Evolutionary conservation across 75 land plant species (phyloP).

Genomic region (Cunninghamia lanceolata): DNA sequence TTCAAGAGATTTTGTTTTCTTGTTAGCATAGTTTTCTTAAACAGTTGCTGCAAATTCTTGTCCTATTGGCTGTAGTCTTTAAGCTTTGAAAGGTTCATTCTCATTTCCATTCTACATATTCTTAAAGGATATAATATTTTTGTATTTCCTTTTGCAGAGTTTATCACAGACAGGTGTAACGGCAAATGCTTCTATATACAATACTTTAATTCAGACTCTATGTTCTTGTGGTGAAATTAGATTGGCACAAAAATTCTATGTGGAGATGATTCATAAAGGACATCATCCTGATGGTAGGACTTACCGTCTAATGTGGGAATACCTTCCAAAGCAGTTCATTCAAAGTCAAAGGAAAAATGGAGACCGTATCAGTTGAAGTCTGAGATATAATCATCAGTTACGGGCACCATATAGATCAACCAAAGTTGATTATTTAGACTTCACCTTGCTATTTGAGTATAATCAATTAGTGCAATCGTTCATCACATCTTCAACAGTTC

Average conservation of each 20-base stretch:
- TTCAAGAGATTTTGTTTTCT: background rate
- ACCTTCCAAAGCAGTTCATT: background rate
- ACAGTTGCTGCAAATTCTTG: background rate
- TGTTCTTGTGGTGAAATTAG: background rate
- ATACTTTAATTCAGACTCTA: background rate
- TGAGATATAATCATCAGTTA: background rate
- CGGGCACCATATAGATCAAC: background rate
- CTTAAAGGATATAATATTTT: conserved; percentile 2
- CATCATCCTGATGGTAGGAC: background rate
- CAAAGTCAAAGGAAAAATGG: background rate
- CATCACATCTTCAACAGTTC: background rate
- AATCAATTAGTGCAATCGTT: background rate
- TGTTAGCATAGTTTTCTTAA: background rate
- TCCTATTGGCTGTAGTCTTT: background rate
- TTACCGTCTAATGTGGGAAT: background rate
- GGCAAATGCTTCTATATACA: conserved; percentile 47
- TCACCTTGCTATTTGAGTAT: background rate
- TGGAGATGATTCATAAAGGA: background rate
- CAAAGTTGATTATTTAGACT: background rate
- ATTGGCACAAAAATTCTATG: conserved; percentile 19
- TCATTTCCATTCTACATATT: conserved; percentile 3
- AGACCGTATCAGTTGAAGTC: background rate
- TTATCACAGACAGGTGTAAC: conserved; percentile 4
- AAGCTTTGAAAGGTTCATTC: background rate
- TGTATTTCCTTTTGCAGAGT: conserved; percentile 15